Base-by-base conservation (phyloP, 805 yeast genomes). In the Soucietia sequanensis region DNA sequence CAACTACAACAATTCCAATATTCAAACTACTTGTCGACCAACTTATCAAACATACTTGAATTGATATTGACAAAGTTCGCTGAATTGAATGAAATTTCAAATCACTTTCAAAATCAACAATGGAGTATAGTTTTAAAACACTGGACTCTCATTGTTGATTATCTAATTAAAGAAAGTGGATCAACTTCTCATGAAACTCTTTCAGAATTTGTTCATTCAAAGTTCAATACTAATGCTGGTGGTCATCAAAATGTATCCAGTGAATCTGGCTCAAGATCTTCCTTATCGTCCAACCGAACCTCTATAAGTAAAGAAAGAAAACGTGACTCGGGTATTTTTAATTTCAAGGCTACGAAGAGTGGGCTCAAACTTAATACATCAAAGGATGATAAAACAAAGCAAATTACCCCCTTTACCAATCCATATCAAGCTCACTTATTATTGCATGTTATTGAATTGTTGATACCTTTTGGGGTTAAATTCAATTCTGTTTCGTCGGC, bases 1-100 rank as follows among this genome's bases (percentile, higher is more conserved):
- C 72, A 68, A 43, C 48, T 68, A 12, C 68, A 65, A 37, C 68
- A 61, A 41, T 58, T 66, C 31, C 72, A 65, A 36, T 52, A 62
- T 32, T 45, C 57, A 1, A 69, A 65, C n/a, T 68, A 47, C 35
- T 51, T 65, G 20, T 46, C 71, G 0, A 27, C 34, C 5, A 59
- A 58, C 18, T 34, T 65, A 19, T 28, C 47, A 3, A 31, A 17
- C 4, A 55, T 66, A 26, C 35, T 68, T 18, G 69, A 64, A 31
- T 23, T 33, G 2, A 52, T 65, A 2, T 48, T 68, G 23, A 36
- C 35, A 15, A 62, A 59, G 37, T 65, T 67, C 33, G 50, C 51
- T 16, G 59, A 44, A 8, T 25, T 59, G 19, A 40, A 46, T 27
- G 26, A 30, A 12, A 33, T 38, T n/a, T 35, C 43, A 3, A 37